Evolutionary conservation across 2,329 filamentous ascomycete genomes (phyloP).

Genomic region (Septoria linicola): DNA sequence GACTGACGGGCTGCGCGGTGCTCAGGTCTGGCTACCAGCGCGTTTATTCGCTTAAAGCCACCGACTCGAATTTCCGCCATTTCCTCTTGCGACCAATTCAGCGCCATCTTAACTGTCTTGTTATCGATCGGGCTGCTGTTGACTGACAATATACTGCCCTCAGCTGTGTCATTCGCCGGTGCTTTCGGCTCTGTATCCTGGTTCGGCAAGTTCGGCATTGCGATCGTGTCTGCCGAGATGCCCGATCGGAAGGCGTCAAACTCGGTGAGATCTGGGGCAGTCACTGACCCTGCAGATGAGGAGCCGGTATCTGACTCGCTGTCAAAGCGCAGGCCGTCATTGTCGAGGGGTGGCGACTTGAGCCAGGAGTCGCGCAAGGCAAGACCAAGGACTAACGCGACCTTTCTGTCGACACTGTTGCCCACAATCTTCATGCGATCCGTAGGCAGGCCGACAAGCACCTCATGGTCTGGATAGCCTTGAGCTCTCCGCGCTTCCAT

Average conservation of each 20-base stretch:
- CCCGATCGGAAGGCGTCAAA: not conserved
- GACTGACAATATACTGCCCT: not conserved
- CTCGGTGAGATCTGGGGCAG: not conserved
- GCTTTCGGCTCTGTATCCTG: not conserved
- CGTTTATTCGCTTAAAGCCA: slow-evolving; percentile 11
- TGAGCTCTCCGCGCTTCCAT: slow-evolving; percentile 69
- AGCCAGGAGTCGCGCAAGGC: slow-evolving; percentile 60
- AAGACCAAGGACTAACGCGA: slow-evolving; percentile 66
- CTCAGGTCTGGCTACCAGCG: not conserved
- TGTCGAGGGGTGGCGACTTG: slow-evolving; percentile 9
- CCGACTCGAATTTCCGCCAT: slow-evolving; percentile 11
- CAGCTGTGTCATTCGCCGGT: not conserved
- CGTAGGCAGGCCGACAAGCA: slow-evolving; percentile 58
- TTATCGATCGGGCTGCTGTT: slow-evolving; percentile 18
- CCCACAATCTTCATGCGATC: slow-evolving; percentile 68
- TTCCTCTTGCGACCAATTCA: slow-evolving; percentile 20
- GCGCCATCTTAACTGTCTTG: slow-evolving; percentile 22
- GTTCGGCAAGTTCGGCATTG: slow-evolving; percentile 1
- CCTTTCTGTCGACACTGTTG: slow-evolving; percentile 71
- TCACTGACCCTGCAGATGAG: slow-evolving; percentile 8
- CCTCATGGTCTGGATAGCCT: slow-evolving; percentile 67
- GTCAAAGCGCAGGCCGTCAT: not conserved
- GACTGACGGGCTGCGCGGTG: slow-evolving; percentile 2
- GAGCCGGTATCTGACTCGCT: slow-evolving; percentile 6
- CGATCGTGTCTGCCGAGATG: not conserved